Base-by-base conservation (phyloP, 2,329 filamentous ascomycete species). In the Neopestalotiopsis clavispora region DNA sequence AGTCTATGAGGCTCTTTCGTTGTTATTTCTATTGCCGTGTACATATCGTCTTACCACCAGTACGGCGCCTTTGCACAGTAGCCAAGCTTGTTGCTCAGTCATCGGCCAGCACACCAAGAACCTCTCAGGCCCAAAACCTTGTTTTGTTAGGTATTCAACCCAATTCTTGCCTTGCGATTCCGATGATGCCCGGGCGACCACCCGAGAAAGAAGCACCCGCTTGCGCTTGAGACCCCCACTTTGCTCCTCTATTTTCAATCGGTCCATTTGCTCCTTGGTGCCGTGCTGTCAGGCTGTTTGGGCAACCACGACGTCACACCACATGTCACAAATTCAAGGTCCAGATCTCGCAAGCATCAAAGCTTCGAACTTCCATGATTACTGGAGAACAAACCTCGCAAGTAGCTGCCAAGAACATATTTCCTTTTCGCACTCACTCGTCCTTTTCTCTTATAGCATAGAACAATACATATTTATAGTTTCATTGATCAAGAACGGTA, bases 271-370 rank as follows among this genome's bases (percentile, higher is more conserved):
- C 38, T 64, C 61, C 61, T 52, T 40, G 40, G 40, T 45, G 38
- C n/a, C 61, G n/a, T 34, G 17, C 10, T n/a, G 14, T 13, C 20
- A 20, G 28, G 30, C 58, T 32, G 6, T 23, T 64, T 52, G 30
- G 61, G 61, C 61, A 64, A 52, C 28, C 10, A 32, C 61, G 61
- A 64, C 61, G 61, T 64, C 61, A 64, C 61, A 64, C 59, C 59
- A 62, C 61, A 64, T 49, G 38, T n/a, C 57, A 59, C 23, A 12
- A 12, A 17, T 59, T 20, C 57, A 59, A 34, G 45, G 45, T 23
- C 45, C n/a, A 52, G 45, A 52, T n/a, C 20, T 17, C 17, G 23
- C n/a, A 20, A 52, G 10, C 34, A 38, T 38, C 6, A 52, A 52
- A 52, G 45, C 45, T 52, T 52, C 45, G 6, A 10, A 10, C 6